These are phyloP conservation scores for Porphyrellus cyaneotinctus DNA, from an alignment of 768 basidiomycete species.

Conservation along the genomic window DNA sequence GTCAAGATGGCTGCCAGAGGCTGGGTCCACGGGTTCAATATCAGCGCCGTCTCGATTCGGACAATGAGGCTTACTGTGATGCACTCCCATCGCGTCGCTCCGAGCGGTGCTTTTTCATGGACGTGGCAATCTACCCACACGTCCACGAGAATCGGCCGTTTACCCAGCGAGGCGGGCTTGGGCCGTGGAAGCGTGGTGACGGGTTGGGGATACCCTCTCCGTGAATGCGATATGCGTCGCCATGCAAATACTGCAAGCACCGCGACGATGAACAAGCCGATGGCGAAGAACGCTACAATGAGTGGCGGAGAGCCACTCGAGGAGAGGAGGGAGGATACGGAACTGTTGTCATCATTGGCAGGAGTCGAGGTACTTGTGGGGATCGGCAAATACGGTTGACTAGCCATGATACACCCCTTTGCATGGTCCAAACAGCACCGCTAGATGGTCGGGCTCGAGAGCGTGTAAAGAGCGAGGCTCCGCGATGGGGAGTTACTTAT, in stretches of 20 bases:
- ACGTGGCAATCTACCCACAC: conserved; percentile 26
- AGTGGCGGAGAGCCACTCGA: conserved; percentile 46
- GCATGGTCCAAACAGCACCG: conserved; percentile 9
- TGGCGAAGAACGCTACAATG: conserved; percentile 57
- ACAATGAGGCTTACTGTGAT: conserved; percentile 36
- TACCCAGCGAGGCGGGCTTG: conserved; percentile 10
- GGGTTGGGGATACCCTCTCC: conserved; percentile 5
- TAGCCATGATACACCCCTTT: conserved; percentile 4
- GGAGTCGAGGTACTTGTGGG: conserved; percentile 6
- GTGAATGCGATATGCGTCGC: conserved; percentile 33
- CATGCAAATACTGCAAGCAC: conserved; percentile 49
- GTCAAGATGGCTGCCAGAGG: conserved; percentile 24
- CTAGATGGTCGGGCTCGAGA: conserved; percentile 10
- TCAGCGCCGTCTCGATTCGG: neutral
- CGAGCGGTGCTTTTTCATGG: neutral
- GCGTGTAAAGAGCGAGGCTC: neutral
- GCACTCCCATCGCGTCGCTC: conserved; percentile 34
- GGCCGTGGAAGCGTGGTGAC: neutral
- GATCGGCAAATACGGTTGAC: conserved; percentile 1
- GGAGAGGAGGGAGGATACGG: conserved; percentile 21
- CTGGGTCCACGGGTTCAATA: conserved; percentile 3
- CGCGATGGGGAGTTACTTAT: neutral
- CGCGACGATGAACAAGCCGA: conserved; percentile 49
- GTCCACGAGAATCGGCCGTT: conserved; percentile 46
- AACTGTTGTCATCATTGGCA: neutral